A percentile compares a stretch with the other conserved stretches of the same genome.
Evolutionary conservation across 345 rosid species (phyloP).

Genomic region (Barbarea vulgaris): DNA sequence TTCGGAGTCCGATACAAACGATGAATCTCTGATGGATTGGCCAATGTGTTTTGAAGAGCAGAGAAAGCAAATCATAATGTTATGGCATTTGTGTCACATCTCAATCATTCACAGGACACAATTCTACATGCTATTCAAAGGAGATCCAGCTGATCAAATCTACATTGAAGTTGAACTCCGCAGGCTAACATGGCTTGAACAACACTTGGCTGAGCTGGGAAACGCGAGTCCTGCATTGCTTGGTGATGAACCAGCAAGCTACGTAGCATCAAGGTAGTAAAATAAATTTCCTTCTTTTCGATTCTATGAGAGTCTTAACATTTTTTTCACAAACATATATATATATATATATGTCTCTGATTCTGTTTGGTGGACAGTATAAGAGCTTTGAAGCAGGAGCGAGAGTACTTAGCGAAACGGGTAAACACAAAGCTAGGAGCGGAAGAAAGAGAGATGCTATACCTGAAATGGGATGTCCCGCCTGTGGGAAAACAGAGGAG

Average conservation of each 20-base stretch:
- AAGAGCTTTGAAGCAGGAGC: constrained; percentile 81
- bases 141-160: constrained; percentile 84
- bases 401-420: constrained; percentile 85
- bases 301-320: not conserved
- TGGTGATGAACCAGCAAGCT: constrained; percentile 90
- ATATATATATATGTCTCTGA: not conserved
- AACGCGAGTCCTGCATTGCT: constrained; percentile 94
- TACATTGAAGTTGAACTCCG: constrained; percentile 92
- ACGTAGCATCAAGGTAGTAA: constrained; percentile 76
- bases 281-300: not conserved
- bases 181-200: constrained; percentile 90
- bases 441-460: constrained; percentile 81
- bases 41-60: constrained; percentile 73
- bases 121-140: constrained; percentile 76
- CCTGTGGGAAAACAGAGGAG: constrained; percentile 85
- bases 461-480: constrained; percentile 82
- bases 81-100: constrained; percentile 97
- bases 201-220: constrained; percentile 90
- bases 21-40: constrained; percentile 73
- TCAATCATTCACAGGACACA: constrained; percentile 89
- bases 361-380: constrained; percentile 47
- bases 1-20: constrained; percentile 43
- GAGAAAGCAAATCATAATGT: constrained; percentile 84
- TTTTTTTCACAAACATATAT: not conserved
- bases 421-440: constrained; percentile 70